Evolutionary conservation across 768 basidiomycete genomes (phyloP).

Genomic region (Mycena olivaceomarginata): DNA sequence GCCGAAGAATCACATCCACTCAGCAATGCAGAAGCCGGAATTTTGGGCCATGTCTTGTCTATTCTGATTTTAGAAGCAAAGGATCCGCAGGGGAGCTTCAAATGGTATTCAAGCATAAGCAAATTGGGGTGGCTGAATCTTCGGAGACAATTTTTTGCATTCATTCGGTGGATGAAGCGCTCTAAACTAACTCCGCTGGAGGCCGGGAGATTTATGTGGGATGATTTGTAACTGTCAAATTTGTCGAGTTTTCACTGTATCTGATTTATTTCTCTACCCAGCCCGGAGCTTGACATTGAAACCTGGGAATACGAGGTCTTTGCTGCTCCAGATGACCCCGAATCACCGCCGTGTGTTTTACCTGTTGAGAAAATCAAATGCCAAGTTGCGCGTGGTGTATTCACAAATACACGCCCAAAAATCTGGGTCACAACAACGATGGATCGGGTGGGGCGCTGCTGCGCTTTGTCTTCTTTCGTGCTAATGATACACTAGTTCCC

Average conservation of each 20-base stretch:
- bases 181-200: background rate
- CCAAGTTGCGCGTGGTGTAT: background rate
- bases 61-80: background rate
- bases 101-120: background rate
- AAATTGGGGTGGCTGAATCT: background rate
- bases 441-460: background rate
- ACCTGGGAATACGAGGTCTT: background rate
- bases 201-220: background rate
- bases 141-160: background rate
- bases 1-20: too few species aligned
- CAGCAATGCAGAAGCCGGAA: too few species aligned
- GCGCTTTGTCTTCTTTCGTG: background rate
- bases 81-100: background rate
- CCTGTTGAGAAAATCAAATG: background rate
- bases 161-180: background rate
- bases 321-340: background rate
- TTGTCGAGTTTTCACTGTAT: background rate
- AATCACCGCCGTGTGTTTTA: background rate
- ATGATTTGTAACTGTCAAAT: background rate
- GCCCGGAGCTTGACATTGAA: background rate
- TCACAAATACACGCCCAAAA: background rate
- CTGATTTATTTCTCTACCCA: background rate
- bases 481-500: background rate
- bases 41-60: too few species aligned
- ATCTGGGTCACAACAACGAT: background rate